A percentile compares a stretch with the other conserved stretches of the same genome.
phyloP scores from a whole-genome alignment of 495 filamentous ascomycete species.

The Xylaria grammica region DNA sequence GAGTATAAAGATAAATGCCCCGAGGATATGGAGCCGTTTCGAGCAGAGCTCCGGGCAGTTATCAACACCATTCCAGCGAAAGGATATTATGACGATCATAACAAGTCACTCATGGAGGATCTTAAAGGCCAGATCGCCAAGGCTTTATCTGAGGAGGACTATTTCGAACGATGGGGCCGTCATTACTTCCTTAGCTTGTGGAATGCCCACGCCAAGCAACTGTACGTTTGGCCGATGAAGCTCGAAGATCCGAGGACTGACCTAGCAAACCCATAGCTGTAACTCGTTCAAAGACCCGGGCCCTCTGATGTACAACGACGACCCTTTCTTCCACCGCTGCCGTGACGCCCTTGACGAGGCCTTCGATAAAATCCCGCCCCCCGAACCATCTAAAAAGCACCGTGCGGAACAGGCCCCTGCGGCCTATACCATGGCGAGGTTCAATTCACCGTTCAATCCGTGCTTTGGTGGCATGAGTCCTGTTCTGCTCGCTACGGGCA shows the following conservation, averaged over 20 bases:
- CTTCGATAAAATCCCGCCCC: slow-evolving; percentile 47
- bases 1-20: slow-evolving; percentile 35
- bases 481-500: slow-evolving; percentile 38
- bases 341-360: slow-evolving; percentile 43
- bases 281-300: slow-evolving; percentile 55
- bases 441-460: slow-evolving; percentile 31
- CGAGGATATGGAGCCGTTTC: slow-evolving; percentile 5
- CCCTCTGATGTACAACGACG: slow-evolving; percentile 47
- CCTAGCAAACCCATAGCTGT: slow-evolving; percentile 31
- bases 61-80: slow-evolving; percentile 37
- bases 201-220: slow-evolving; percentile 48
- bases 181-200: slow-evolving; percentile 53
- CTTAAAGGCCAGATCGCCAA: slow-evolving; percentile 46
- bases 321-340: slow-evolving; percentile 43
- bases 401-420: background rate
- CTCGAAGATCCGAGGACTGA: background rate
- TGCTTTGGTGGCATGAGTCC: slow-evolving; percentile 46
- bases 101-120: slow-evolving; percentile 45
- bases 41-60: slow-evolving; percentile 25
- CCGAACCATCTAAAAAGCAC: slow-evolving; percentile 32
- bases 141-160: slow-evolving; percentile 34
- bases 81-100: slow-evolving; percentile 28
- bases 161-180: slow-evolving; percentile 46
- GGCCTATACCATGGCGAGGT: slow-evolving; percentile 34
- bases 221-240: slow-evolving; percentile 24